Percentiles rank a stretch among this genome's conserved stretches.
Conservation (phyloP, 2,329 filamentous ascomycete species). For the Neoscytalidium dimidiatum region DNA sequence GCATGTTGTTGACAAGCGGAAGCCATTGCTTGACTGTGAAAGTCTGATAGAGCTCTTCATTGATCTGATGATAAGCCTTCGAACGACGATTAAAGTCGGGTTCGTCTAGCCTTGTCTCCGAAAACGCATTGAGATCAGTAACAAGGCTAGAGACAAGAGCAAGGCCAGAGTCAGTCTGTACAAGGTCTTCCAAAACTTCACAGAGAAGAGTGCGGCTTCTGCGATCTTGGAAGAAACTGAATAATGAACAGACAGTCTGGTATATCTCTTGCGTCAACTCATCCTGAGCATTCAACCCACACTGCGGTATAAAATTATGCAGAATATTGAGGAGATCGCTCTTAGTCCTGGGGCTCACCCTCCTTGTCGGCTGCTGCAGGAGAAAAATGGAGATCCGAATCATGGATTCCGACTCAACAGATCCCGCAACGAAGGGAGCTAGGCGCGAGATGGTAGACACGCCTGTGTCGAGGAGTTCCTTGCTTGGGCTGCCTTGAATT, state of each 20-base stretch:
- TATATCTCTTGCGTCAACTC: conserved; percentile 68
- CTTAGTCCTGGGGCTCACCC: conserved; percentile 82
- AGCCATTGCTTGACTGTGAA: conserved; percentile 78
- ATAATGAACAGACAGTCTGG: conserved; percentile 74
- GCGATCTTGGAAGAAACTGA: conserved; percentile 86
- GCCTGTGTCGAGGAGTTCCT: conserved; percentile 74
- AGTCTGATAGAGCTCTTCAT: conserved; percentile 58
- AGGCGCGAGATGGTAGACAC: conserved; percentile 75
- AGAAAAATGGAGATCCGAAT: conserved; percentile 80
- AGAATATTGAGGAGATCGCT: conserved; percentile 77
- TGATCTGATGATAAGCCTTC: conserved; percentile 72
- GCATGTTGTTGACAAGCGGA: conserved; percentile 83
- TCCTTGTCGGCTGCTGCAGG: conserved; percentile 79
- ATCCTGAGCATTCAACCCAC: conserved; percentile 57
- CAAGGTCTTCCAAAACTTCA: conserved; percentile 70
- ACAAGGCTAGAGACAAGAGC: conserved; percentile 69
- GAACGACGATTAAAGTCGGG: conserved; percentile 85
- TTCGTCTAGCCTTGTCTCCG: conserved; percentile 72
- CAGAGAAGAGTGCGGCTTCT: conserved; percentile 74
- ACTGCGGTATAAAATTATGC: conserved; percentile 74
- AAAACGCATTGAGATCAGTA: conserved; percentile 78
- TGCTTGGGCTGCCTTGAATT: conserved; percentile 63
- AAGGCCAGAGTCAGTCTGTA: conserved; percentile 63
- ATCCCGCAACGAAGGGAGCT: conserved; percentile 52
- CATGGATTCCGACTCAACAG: conserved; percentile 68